Evolutionary conservation across 345 rosid genomes (phyloP), one percentile per base, ranked within the genome.

Genomic region (Acer yangbiense): DNA sequence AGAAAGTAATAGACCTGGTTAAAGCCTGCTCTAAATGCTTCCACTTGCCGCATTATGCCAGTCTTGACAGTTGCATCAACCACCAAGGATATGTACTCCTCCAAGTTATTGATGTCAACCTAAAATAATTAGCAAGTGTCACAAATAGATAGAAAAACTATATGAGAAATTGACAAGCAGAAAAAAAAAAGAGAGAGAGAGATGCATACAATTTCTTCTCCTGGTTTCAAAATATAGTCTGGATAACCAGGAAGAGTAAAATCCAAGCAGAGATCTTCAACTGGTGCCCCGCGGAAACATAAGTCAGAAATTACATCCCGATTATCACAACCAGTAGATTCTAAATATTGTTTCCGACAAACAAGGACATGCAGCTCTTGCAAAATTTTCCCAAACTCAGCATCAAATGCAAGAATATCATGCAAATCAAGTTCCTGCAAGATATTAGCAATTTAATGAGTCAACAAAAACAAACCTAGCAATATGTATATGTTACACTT

Each of bases 181-280:
- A 20, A 7, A 9, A 1, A 18, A 32, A 2, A 35, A 0, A 35
- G 1, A 5, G 1, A 35, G 52, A 66, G 20, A 63, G 43, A 65
- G 43, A 62, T 57, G 72, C 61, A 27, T 92, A 97, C 99, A 77
- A 77, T 88, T 83, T 87, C 97, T 83, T 93, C 96, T 79, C 94
- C 98, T n/a, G 85, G 81, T 84, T 87, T 94, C 86, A 97, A 67
- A 72, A 82, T 83, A 83, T 88, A 97, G 66, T 94, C 98, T 18
- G 98, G 98, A 84, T 91, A 93, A 50, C 99, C 98, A 71, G 98
- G 99, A 76, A 97, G 91, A 10, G 97, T 89, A 83, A 97, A 97
- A 81, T 93, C 98, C 77, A 97, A 85, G 89, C 83, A 91, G 77
- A 97, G 98, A 76, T 91, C 98, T 83, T 94, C 96, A 66, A 97